Evolutionary conservation across 2,329 filamentous ascomycete species (phyloP).

Genomic region (Fusarium ramigenum): DNA sequence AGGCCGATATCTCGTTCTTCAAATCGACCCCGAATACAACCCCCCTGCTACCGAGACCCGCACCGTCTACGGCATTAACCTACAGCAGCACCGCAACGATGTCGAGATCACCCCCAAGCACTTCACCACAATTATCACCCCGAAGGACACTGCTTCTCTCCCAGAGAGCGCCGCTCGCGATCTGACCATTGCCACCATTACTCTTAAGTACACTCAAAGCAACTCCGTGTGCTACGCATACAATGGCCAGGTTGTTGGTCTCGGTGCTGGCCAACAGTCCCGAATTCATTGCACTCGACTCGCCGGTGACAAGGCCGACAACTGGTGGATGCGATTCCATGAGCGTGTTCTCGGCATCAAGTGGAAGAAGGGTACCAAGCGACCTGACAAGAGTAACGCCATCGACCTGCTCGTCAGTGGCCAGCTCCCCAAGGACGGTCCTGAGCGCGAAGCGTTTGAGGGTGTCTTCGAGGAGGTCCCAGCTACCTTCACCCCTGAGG

Average conservation of each 20-base stretch:
- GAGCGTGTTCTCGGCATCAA: conserved; percentile 85
- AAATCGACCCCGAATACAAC: conserved; percentile 90
- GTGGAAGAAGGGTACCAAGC: conserved; percentile 98
- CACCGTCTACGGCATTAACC: conserved; percentile 88
- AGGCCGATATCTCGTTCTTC: conserved; percentile 93
- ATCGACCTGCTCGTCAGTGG: conserved; percentile 95
- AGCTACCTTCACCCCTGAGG: conserved; percentile 79
- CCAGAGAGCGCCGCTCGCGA: conserved; percentile 87
- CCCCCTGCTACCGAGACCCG: conserved; percentile 84
- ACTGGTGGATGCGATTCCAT: conserved; percentile 99
- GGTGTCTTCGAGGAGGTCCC: conserved; percentile 91
- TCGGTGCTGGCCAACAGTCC: conserved; percentile 96
- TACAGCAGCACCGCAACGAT: conserved; percentile 94
- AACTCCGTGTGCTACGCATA: conserved; percentile 98
- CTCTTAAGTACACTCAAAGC: conserved; percentile 98
- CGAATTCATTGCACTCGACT: conserved; percentile 98
- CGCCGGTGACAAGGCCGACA: conserved; percentile 97
- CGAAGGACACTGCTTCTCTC: conserved; percentile 78
- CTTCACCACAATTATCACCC: conserved; percentile 86
- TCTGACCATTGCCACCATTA: conserved; percentile 93
- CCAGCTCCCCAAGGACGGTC: conserved; percentile 82
- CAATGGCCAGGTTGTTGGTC: conserved; percentile 91
- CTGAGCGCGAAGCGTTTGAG: conserved; percentile 89
- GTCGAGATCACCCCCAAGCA: conserved; percentile 84
- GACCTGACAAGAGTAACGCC: conserved; percentile 96